Percentiles rank a stretch among this genome's conserved stretches.
These are phyloP conservation scores for Graphium sp. DNA, from an alignment of 2,329 filamentous ascomycete species.

Conservation along the genomic window DNA sequence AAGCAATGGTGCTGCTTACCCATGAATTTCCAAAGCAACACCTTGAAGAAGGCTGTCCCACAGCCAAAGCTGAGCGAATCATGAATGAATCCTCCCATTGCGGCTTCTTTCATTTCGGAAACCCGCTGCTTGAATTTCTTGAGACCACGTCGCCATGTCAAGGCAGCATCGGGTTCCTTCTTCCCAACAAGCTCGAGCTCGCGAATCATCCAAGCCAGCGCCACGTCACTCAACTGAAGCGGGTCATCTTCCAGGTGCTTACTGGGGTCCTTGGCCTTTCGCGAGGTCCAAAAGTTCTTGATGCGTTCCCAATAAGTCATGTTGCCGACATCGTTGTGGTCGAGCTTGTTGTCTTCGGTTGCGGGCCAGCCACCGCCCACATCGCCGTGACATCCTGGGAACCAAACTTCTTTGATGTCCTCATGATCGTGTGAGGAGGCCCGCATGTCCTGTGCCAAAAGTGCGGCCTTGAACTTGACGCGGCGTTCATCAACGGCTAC, in stretches of 20 bases:
- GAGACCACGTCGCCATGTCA: conserved; percentile 17
- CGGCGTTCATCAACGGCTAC: conserved; percentile 35
- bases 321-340: conserved; percentile 32
- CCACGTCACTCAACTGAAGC: conserved; percentile 42
- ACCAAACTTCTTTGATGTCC: conserved; percentile 63
- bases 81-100: conserved; percentile 16
- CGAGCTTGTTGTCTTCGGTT: conserved; percentile 22
- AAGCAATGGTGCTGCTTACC: conserved; percentile 13
- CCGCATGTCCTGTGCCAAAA: conserved; percentile 23
- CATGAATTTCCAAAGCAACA: conserved; percentile 23
- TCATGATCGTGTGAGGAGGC: conserved; percentile 9
- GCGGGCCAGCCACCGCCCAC: conserved; percentile 58
- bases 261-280: conserved; percentile 14
- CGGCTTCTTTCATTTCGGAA: conserved; percentile 13
- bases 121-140: conserved; percentile 15
- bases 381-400: conserved; percentile 63
- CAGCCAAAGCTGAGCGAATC: conserved; percentile 19
- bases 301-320: conserved; percentile 21
- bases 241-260: conserved; percentile 13
- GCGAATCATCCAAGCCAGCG: conserved; percentile 53
- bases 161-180: conserved; percentile 11
- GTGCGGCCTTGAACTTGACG: conserved; percentile 35
- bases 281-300: conserved; percentile 17
- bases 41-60: conserved; percentile 19
- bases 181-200: conserved; percentile 22